Conservation (phyloP, 2,329 filamentous ascomycete genomes). For the Ceratocystis diversiconidia region DNA sequence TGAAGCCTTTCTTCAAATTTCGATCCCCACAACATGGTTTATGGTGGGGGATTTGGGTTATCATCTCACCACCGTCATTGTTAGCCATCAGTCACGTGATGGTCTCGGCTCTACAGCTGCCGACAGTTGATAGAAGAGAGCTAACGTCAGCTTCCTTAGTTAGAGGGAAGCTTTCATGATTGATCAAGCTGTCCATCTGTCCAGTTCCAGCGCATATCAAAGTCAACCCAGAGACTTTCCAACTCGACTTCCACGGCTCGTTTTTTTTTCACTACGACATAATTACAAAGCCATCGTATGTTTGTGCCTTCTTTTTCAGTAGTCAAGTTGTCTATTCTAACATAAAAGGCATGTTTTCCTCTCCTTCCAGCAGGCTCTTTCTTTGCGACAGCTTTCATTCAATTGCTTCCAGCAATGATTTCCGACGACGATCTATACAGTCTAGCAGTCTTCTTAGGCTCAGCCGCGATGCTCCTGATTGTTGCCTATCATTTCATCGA, state of each 20-base stretch:
- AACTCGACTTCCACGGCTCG: not conserved
- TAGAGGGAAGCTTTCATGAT: constrained; percentile 15
- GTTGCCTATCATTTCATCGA: constrained; percentile 94
- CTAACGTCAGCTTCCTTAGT: constrained; percentile 14
- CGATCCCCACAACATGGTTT: constrained; percentile 10
- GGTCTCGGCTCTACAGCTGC: not conserved
- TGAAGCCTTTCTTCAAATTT: constrained; percentile 5
- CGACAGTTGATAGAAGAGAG: not conserved
- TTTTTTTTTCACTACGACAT: not conserved
- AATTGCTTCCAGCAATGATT: constrained; percentile 55
- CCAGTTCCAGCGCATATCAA: constrained; percentile 12
- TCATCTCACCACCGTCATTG: constrained; percentile 13
- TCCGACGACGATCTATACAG: constrained; percentile 83
- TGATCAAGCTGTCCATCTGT: constrained; percentile 18
- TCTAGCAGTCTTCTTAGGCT: constrained; percentile 85
- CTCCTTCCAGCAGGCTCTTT: not conserved
- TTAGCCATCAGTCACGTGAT: constrained; percentile 13
- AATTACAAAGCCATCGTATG: not conserved
- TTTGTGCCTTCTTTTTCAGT: not conserved
- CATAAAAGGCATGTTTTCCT: not conserved
- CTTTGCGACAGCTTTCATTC: not conserved
- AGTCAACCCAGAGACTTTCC: not conserved
- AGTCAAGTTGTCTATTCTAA: not conserved
- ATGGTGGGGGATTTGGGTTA: constrained; percentile 16
- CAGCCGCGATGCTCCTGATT: constrained; percentile 78